Percentiles rank a stretch among this genome's conserved stretches.
These are phyloP conservation scores for Cystofilobasidium bisporidii DNA, from an alignment of 768 basidiomycete genomes.

Conservation along the genomic window DNA sequence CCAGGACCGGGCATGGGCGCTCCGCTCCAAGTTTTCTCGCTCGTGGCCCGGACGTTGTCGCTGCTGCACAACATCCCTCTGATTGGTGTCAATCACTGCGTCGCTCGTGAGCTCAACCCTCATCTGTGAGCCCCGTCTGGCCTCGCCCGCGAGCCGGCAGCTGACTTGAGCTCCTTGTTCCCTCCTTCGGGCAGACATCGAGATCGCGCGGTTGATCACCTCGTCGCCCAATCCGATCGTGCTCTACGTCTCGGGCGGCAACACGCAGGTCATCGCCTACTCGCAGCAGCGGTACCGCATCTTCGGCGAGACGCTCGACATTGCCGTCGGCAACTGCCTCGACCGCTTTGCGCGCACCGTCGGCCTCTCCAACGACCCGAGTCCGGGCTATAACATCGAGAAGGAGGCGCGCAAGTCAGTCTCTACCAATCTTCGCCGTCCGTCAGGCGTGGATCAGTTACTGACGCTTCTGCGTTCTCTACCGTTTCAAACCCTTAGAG, in stretches of 20 bases:
- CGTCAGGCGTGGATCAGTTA: too few relatives aligned
- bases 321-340: conserved; percentile 97
- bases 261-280: conserved; percentile 98
- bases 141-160: too few relatives aligned
- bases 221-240: conserved; percentile 91
- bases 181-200: conserved; percentile 60
- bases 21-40: conserved; percentile 84
- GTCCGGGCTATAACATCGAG: conserved; percentile 95
- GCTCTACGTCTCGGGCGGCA: conserved; percentile 95
- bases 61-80: conserved; percentile 82
- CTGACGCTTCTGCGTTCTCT: not conserved
- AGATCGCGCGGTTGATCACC: conserved; percentile 94
- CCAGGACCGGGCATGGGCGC: conserved; percentile 99
- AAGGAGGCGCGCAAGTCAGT: conserved; percentile 79
- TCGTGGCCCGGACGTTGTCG: conserved; percentile 84
- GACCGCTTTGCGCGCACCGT: conserved; percentile 95
- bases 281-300: conserved; percentile 95
- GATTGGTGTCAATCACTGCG: conserved; percentile 96
- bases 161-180: not conserved
- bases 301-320: conserved; percentile 96
- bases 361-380: conserved; percentile 87
- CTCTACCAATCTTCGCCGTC: too few relatives aligned
- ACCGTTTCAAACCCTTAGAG: conserved; percentile 50
- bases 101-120: conserved; percentile 58
- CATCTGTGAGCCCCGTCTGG: not conserved